Base-by-base conservation (phyloP, 345 rosid genomes). In the Anastatica hierochuntica region DNA sequence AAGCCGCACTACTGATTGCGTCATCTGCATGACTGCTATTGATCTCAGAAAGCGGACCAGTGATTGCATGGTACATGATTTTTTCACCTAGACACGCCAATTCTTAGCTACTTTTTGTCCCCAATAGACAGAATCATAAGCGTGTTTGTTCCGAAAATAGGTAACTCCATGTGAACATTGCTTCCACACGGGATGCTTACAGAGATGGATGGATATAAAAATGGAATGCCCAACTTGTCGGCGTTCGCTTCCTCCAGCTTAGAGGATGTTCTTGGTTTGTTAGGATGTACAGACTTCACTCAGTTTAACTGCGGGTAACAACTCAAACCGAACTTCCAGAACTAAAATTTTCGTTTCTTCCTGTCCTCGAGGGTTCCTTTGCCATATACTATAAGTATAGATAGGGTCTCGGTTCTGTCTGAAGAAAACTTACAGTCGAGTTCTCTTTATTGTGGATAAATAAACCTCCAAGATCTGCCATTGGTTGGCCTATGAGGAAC, bases 181-280 rank as follows among this genome's bases (percentile, higher is more conserved):
- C 78, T 92, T 92, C 67, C 98, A 92, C 70, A 72, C 85, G 3
- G 95, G 94, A 67, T 88, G 98, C 68, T 76, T 92, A 72, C 96
- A 81, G 74, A 80, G 95, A 68, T 92, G 98, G 98, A 88, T 92
- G 96, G 98, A 92, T 73, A 79, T 92, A 72, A 92, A 92, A 75
- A 92, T 92, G 96, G 98, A 92, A 70, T 92, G 98, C 60, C 96
- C 96, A 19, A 92, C 98, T 60, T 92, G 98, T 69, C 84, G 95
- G 67, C 86, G 98, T 52, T 70, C 94, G 1, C 71, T 92, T 37
- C 98, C 98, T 30, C 88, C 98, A 54, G 94, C 88, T 39, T 67
- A 67, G 58, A 20, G 9, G 46, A 39, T 34, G 55, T 11, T 58
- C 37, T 66, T 29, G 10, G 13, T 44, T 58, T 43, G 59, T 42